These are phyloP conservation scores for Leccinellum rugosiceps DNA, from an alignment of 768 basidiomycete genomes.

Conservation along the genomic window DNA sequence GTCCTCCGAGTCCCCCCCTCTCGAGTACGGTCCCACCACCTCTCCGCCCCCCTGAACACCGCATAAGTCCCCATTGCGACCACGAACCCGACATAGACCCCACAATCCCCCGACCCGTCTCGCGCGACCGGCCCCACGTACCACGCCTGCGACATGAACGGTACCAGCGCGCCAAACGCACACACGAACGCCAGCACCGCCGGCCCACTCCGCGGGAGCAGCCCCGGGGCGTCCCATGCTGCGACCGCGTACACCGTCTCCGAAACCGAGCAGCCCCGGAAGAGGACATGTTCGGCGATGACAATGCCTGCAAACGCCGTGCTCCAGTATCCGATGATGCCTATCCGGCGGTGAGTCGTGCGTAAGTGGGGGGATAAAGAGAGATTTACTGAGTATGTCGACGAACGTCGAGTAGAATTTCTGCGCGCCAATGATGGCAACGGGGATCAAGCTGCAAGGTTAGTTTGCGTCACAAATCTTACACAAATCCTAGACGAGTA, in stretches of 20 bases:
- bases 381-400: constrained; percentile 36
- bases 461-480: not conserved
- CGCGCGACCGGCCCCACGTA: constrained; percentile 48
- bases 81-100: constrained; percentile 39
- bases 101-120: constrained; percentile 46
- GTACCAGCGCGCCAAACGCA: constrained; percentile 38
- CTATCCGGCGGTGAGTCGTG: constrained; percentile 20
- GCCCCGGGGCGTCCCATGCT: constrained; percentile 34
- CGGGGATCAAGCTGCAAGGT: constrained; percentile 39
- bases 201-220: constrained; percentile 41
- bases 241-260: constrained; percentile 34
- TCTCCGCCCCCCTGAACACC: constrained; percentile 30
- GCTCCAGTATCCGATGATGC: constrained; percentile 47
- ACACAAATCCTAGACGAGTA: not conserved
- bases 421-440: constrained; percentile 45
- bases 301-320: constrained; percentile 37
- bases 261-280: constrained; percentile 35
- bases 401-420: constrained; percentile 44
- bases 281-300: constrained; percentile 43
- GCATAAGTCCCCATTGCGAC: constrained; percentile 32
- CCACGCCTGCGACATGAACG: constrained; percentile 53
- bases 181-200: constrained; percentile 40
- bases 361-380: not conserved
- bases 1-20: not conserved
- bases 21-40: constrained; percentile 5